A percentile compares a stretch with the other conserved stretches of the same genome.
Conservation (phyloP, 1,139 yeast species). For the Pichiaceae sp. region DNA sequence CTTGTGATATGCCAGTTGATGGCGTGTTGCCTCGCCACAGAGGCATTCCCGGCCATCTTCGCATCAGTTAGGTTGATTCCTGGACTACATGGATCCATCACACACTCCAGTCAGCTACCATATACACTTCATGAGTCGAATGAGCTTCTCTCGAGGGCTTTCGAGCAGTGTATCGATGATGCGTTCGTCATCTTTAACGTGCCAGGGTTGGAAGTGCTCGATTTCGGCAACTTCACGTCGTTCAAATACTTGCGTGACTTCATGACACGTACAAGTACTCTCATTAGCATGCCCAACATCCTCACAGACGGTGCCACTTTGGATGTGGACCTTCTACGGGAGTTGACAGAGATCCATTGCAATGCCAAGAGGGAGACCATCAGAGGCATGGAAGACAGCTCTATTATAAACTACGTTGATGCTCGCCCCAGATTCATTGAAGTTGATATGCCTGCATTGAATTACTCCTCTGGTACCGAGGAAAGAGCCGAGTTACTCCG, state of each 20-base stretch:
- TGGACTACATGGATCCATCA: conserved; percentile 27
- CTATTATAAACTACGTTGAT: conserved; percentile 48
- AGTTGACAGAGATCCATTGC: conserved; percentile 37
- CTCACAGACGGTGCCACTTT: conserved; percentile 23
- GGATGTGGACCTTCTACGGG: conserved; percentile 40
- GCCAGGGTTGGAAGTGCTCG: conserved; percentile 59
- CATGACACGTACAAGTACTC: conserved; percentile 52
- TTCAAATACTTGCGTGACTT: conserved; percentile 52
- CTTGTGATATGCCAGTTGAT: background rate
- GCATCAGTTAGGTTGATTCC: conserved; percentile 25
- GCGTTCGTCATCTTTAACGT: conserved; percentile 60
- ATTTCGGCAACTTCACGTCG: conserved; percentile 38
- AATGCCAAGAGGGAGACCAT: conserved; percentile 36
- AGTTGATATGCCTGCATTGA: conserved; percentile 31
- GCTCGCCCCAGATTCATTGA: conserved; percentile 50
- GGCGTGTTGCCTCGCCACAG: background rate
- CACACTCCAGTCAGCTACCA: conserved; percentile 25
- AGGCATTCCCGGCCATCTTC: conserved; percentile 16
- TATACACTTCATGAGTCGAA: conserved; percentile 33
- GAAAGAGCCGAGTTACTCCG: conserved; percentile 24
- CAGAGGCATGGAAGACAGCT: conserved; percentile 33
- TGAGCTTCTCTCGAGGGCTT: conserved; percentile 37
- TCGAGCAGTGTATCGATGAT: conserved; percentile 61
- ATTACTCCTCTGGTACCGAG: conserved; percentile 17
- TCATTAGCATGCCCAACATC: conserved; percentile 52